Percentiles rank a stretch among this genome's conserved stretches.
phyloP scores from a whole-genome alignment of 225 moss, liverwort and hornwort genomes.

The Physcomitrellopsis africana region DNA sequence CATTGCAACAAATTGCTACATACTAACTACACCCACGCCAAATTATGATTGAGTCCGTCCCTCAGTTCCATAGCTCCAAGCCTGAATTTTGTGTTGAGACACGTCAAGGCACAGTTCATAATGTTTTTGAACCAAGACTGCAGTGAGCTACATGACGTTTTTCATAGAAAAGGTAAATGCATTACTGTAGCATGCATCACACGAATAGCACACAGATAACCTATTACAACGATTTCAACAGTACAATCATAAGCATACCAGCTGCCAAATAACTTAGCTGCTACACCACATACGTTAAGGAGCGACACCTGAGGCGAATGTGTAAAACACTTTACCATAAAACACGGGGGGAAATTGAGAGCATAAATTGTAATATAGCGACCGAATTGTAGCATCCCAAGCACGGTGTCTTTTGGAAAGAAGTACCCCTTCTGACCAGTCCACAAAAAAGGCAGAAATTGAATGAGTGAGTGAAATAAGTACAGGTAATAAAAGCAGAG shows the following conservation, averaged over 20 bases:
- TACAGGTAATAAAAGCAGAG: not conserved
- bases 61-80: constrained; percentile 16
- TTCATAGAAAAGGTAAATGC: not conserved
- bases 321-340: constrained; percentile 53
- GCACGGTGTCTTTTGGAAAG: constrained; percentile 61
- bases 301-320: constrained; percentile 7
- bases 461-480: constrained; percentile 7
- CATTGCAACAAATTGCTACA: constrained; percentile 91
- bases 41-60: constrained; percentile 18
- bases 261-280: too few relatives aligned
- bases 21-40: constrained; percentile 71
- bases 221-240: not conserved
- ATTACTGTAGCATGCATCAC: not conserved
- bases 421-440: constrained; percentile 55
- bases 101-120: constrained; percentile 5
- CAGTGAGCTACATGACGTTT: constrained; percentile 13
- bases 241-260: too few relatives aligned
- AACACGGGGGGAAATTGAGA: constrained; percentile 72
- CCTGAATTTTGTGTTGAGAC: not conserved
- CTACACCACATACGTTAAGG: not conserved
- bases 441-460: constrained; percentile 24
- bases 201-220: not conserved
- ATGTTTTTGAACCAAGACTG: not conserved
- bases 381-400: constrained; percentile 92
- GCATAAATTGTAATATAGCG: constrained; percentile 82